These are phyloP conservation scores for Diplodia mutila DNA, from an alignment of 2,329 filamentous ascomycete species.

Conservation along the genomic window DNA sequence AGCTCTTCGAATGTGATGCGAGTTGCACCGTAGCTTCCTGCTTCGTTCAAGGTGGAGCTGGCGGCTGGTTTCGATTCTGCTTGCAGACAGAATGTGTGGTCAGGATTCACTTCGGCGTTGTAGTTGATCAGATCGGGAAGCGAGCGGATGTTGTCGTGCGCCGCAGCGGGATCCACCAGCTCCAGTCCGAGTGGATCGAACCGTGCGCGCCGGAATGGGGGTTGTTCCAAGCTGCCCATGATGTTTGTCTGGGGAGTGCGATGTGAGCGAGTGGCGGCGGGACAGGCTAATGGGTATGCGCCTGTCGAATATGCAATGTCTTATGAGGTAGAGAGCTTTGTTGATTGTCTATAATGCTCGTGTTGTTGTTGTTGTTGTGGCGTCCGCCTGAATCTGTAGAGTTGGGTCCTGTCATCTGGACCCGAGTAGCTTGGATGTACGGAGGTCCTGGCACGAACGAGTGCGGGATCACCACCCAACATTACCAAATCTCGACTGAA, in stretches of 20 bases:
- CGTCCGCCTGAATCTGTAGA: no score
- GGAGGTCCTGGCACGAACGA: no score
- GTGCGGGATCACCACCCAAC: no score
- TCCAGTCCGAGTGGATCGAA: background rate
- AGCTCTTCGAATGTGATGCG: background rate
- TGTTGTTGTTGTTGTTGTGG: no score
- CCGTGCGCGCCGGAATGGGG: background rate
- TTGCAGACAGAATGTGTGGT: conserved; percentile 35
- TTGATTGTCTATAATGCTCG: no score
- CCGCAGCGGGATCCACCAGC: background rate
- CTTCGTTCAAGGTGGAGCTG: background rate
- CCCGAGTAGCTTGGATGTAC: no score
- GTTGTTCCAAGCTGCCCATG: background rate
- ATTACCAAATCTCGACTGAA: no score
- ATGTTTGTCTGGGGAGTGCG: background rate
- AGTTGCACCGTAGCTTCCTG: background rate
- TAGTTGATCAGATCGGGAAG: conserved; percentile 35
- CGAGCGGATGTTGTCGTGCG: conserved; percentile 1
- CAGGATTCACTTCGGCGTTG: conserved; percentile 35
- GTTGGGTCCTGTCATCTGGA: no score
- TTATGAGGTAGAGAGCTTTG: no score
- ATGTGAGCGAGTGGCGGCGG: no score
- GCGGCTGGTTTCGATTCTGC: conserved; percentile 28
- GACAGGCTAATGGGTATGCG: no score
- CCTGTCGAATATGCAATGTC: no score